Base-by-base conservation (phyloP, 2,329 filamentous ascomycete genomes). In the Aureobasidium sp. region DNA sequence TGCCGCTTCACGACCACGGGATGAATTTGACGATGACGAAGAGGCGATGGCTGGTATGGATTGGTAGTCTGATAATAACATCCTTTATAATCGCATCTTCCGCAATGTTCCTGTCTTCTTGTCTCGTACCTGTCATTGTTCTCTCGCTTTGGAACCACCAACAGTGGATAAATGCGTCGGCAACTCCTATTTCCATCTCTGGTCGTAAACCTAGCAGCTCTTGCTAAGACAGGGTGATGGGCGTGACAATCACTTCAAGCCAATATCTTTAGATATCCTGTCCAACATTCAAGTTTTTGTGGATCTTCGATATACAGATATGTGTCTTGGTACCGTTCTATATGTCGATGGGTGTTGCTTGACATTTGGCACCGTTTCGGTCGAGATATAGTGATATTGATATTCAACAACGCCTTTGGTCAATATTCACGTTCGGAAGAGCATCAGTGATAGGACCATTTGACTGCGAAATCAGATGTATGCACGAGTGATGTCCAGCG, bases 21-120 rank as follows among this genome's bases (percentile, higher is more conserved):
- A 79, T 39, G 72, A 77, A 29, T 85, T 83, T 70, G 81, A 79
- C 1, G 85, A 86, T 59, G 86, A 88, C 15, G 84, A 88, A 72
- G 86, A 85, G 63, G 86, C 82, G 0, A 86, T 91, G 84, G 83
- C 81, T 41, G 67, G 66, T 37, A 70, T 74, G 68, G 62, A 64
- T 55, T 65, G 64, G 64, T 65, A 58, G 42, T 29, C n/a, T 44
- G 15, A n/a, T 8, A 6, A 29, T 27, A 4, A 39, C n/a, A 29
- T 52, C 34, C 25, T 52, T 39, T 10, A 29, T 2, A 3, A 16
- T 5, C 3, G 27, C 27, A 15, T 15, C 7, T 15, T 47, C 11
- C 5, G 27, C 7, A 9, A 7, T 47, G 15, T n/a, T 7, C 8
- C 7, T 3, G 27, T 13, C 13, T 47, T 37, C 11, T 4, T 37